phyloP scores from a whole-genome alignment of 805 yeast species.

The Saccharomycopsis javanensis region DNA sequence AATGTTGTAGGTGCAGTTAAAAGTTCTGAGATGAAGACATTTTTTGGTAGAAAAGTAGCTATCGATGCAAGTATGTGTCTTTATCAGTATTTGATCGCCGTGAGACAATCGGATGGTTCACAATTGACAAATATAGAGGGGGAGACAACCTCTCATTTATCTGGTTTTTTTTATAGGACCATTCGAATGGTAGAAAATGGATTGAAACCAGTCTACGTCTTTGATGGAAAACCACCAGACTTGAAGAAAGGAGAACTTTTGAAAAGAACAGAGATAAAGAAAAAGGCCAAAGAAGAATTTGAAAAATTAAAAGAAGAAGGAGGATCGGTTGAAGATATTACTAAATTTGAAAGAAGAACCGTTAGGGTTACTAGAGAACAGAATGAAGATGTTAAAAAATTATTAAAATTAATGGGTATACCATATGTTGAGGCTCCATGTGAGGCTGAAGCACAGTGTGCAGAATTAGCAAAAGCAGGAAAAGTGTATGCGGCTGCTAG shows the following conservation, averaged over 20 bases:
- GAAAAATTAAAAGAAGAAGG: conserved; percentile 63
- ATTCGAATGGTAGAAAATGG: conserved; percentile 83
- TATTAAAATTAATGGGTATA: conserved; percentile 84
- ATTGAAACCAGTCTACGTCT: conserved; percentile 93
- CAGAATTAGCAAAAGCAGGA: conserved; percentile 78
- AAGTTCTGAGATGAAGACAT: conserved; percentile 69
- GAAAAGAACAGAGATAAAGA: conserved; percentile 71
- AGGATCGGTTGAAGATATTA: conserved; percentile 56
- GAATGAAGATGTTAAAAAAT: conserved; percentile 83
- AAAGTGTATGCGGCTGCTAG: conserved; percentile 96
- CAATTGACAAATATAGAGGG: conserved; percentile 83
- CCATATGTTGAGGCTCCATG: conserved; percentile 93
- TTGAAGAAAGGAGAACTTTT: conserved; percentile 88
- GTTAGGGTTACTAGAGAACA: conserved; percentile 86
- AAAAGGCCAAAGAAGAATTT: conserved; percentile 69
- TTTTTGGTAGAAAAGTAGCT: conserved; percentile 95
- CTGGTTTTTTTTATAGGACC: conserved; percentile 95
- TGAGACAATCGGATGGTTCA: conserved; percentile 94
- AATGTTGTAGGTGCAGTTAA: conserved; percentile 79
- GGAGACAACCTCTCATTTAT: conserved; percentile 85
- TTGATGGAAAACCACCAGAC: conserved; percentile 96
- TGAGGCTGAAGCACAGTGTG: conserved; percentile 99
- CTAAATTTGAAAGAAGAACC: conserved; percentile 72
- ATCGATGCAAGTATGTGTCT: conserved; percentile 93
- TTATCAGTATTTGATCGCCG: conserved; percentile 92